These are phyloP conservation scores for Cocos nucifera DNA, from an alignment of 176 grass and related monocot genomes.

Conservation along the genomic window DNA sequence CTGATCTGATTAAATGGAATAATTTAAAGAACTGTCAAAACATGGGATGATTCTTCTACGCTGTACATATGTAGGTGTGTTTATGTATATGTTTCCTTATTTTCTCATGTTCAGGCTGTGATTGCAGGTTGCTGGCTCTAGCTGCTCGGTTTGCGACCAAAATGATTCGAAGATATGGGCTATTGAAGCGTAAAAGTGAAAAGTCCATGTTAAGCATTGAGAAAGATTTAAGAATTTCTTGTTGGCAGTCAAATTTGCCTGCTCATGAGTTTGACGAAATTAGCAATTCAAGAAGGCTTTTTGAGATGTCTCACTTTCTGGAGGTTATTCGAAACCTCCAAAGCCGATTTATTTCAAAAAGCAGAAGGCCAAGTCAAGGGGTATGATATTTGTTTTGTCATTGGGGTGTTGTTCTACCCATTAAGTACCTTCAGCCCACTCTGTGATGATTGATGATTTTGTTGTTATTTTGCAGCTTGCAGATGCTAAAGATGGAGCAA, in stretches of 20 bases:
- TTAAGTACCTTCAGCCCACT: neutral
- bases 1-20: too few relatives aligned
- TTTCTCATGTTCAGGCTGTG: conserved; percentile 46
- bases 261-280: conserved; percentile 13
- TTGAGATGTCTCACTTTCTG: conserved; percentile 90
- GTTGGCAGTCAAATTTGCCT: conserved; percentile 7
- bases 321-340: conserved; percentile 75
- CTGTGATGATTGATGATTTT: neutral
- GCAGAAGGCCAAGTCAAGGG: conserved; percentile 36
- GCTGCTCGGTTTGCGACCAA: conserved; percentile 83
- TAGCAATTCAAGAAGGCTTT: conserved; percentile 56
- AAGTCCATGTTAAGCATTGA: conserved; percentile 3
- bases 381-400: conserved; percentile 27
- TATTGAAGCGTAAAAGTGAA: conserved; percentile 43
- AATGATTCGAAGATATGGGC: conserved; percentile 71
- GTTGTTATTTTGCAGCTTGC: conserved; percentile 36
- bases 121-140: conserved; percentile 78
- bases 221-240: neutral
- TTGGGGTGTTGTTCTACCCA: too few relatives aligned
- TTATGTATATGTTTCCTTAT: conserved; percentile 9
- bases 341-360: conserved; percentile 47
- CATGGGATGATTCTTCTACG: too few relatives aligned
- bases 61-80: too few relatives aligned
- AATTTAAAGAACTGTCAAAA: too few relatives aligned
- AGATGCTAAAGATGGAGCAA: conserved; percentile 51